Conservation (phyloP, 1,139 yeast species). For the Nakaseomyces bracarensis region DNA sequence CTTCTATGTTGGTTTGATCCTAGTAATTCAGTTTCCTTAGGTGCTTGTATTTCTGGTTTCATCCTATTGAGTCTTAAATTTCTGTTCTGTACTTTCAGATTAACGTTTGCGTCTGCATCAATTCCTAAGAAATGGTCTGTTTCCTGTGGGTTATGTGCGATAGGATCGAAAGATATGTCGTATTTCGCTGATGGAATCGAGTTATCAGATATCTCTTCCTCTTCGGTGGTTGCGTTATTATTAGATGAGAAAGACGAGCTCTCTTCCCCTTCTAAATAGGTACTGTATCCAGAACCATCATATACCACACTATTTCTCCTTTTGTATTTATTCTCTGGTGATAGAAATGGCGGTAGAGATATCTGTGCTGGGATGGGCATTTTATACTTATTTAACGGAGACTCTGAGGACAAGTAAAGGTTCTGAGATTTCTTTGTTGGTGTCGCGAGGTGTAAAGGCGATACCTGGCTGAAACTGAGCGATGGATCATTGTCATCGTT, state of each 20-base stretch:
- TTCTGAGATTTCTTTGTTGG: constrained; percentile 9
- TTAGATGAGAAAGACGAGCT: constrained; percentile 7
- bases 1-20: not conserved
- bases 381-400: constrained; percentile 30
- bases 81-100: constrained; percentile 26
- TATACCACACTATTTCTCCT: constrained; percentile 23
- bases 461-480: constrained; percentile 9
- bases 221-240: constrained; percentile 5
- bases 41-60: not conserved
- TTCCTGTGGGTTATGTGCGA: constrained; percentile 12
- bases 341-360: constrained; percentile 32
- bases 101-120: constrained; percentile 29
- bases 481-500: constrained; percentile 2
- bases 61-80: constrained; percentile 16
- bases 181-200: constrained; percentile 27
- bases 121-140: constrained; percentile 27
- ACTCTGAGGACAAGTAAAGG: constrained; percentile 31
- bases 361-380: constrained; percentile 34
- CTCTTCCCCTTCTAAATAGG: constrained; percentile 12
- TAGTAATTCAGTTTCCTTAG: not conserved
- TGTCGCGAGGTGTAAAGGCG: constrained; percentile 13
- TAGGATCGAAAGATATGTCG: constrained; percentile 25
- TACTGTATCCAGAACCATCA: constrained; percentile 29
- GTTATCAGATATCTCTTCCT: constrained; percentile 11
- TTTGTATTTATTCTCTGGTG: constrained; percentile 30